phyloP scores from a whole-genome alignment of 2,329 filamentous ascomycete species.

The Aspergillus quadricinctus region DNA sequence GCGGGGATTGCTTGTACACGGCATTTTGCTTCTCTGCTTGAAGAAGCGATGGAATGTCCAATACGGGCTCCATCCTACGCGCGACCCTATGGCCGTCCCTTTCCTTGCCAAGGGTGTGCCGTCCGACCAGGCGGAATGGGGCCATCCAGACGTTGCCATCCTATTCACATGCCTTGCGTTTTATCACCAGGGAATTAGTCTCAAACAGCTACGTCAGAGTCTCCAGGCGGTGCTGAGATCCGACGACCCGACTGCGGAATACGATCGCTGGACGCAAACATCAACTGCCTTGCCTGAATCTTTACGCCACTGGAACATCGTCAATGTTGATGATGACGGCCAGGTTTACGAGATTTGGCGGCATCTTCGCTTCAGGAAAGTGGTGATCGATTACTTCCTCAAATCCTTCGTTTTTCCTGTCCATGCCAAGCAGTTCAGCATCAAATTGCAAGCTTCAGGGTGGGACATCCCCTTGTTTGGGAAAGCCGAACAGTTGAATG shows the following conservation, averaged over 20 bases:
- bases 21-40: slow-evolving; percentile 56
- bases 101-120: slow-evolving; percentile 64
- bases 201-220: slow-evolving; percentile 46
- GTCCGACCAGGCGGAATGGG: slow-evolving; percentile 59
- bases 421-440: slow-evolving; percentile 60
- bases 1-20: slow-evolving; percentile 58
- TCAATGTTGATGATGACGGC: slow-evolving; percentile 56
- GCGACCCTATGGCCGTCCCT: slow-evolving; percentile 55
- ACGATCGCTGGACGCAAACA: slow-evolving; percentile 47
- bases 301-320: slow-evolving; percentile 50
- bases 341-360: slow-evolving; percentile 52
- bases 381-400: slow-evolving; percentile 57
- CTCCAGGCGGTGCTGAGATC: slow-evolving; percentile 51
- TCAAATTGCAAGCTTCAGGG: slow-evolving; percentile 61
- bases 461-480: slow-evolving; percentile 60
- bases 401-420: slow-evolving; percentile 62
- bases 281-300: slow-evolving; percentile 42
- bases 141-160: slow-evolving; percentile 64
- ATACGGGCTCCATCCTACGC: slow-evolving; percentile 54
- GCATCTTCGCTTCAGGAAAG: slow-evolving; percentile 46
- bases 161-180: slow-evolving; percentile 62
- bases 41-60: slow-evolving; percentile 65
- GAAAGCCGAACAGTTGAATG: slow-evolving; percentile 3
- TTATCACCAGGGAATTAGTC: slow-evolving; percentile 58
- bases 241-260: slow-evolving; percentile 55